These are phyloP conservation scores for Persicaria maculosa DNA, from an alignment of 148 eudicot species.

Conservation along the genomic window DNA sequence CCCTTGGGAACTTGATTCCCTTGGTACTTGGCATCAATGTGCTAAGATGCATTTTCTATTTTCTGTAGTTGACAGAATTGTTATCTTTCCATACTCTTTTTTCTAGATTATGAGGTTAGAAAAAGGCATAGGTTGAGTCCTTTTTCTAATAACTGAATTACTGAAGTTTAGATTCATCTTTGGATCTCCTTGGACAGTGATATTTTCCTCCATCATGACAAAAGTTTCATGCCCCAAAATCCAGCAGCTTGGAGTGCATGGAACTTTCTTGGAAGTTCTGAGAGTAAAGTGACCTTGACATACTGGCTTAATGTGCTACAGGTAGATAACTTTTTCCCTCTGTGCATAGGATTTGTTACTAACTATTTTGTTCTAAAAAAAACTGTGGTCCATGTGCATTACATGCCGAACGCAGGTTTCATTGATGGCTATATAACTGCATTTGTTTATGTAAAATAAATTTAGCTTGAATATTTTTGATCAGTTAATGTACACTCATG, in stretches of 20 bases:
- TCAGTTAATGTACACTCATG: not conserved
- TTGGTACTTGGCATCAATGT: not conserved
- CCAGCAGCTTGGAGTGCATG: slow-evolving; percentile 96
- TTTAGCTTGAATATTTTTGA: no score
- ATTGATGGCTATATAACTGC: no score
- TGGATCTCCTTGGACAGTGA: slow-evolving; percentile 57
- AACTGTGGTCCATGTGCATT: no score
- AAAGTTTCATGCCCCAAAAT: slow-evolving; percentile 71
- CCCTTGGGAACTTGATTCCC: not conserved
- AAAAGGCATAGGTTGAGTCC: not conserved
- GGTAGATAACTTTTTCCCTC: slow-evolving; percentile 27
- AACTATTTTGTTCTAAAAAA: no score
- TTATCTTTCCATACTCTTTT: not conserved
- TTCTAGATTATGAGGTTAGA: not conserved
- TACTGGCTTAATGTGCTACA: slow-evolving; percentile 98
- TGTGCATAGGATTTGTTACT: no score
- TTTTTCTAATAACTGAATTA: not conserved
- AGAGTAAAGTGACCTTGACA: slow-evolving; percentile 69
- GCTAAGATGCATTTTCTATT: no score
- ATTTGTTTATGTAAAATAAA: no score
- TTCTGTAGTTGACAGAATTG: no score
- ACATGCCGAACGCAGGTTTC: no score
- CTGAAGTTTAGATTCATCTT: not conserved
- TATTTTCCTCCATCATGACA: slow-evolving; percentile 79
- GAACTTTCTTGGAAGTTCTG: slow-evolving; percentile 72